Percentiles rank a stretch among this genome's conserved stretches.
phyloP scores from a whole-genome alignment of 129 eudicot species.

The Glebionis coronaria region DNA sequence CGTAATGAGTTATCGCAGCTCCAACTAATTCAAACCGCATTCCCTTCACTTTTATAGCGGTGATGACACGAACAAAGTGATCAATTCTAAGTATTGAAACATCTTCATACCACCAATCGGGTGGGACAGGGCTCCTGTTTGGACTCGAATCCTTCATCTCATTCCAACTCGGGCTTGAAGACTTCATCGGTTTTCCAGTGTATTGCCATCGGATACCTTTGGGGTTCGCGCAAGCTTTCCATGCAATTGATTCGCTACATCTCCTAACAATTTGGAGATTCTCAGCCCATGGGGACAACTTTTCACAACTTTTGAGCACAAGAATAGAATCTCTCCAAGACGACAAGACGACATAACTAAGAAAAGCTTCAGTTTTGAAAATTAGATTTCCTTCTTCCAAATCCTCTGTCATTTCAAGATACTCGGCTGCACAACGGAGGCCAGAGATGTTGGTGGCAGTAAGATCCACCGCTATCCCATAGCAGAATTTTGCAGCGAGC shows the following conservation, averaged over 20 bases:
- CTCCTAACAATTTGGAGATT: constrained; percentile 94
- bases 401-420: constrained; percentile 95
- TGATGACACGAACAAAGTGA: constrained; percentile 89
- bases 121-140: constrained; percentile 63
- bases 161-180: constrained; percentile 73
- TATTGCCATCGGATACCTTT: constrained; percentile 96
- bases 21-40: constrained; percentile 87
- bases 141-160: constrained; percentile 89
- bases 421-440: constrained; percentile 90
- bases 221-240: constrained; percentile 99
- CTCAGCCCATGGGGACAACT: constrained; percentile 95
- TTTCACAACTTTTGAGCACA: constrained; percentile 84
- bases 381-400: constrained; percentile 97
- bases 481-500: constrained; percentile 93
- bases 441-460: constrained; percentile 93
- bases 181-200: constrained; percentile 67
- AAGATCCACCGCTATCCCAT: constrained; percentile 91
- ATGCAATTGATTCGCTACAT: constrained; percentile 95
- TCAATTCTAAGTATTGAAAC: constrained; percentile 84
- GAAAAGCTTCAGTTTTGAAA: constrained; percentile 92
- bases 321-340: constrained; percentile 95
- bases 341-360: constrained; percentile 88
- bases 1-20: constrained; percentile 80
- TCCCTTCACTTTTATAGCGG: constrained; percentile 95
- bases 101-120: constrained; percentile 99